These are phyloP conservation scores for Mycena chlorophos DNA, from an alignment of 768 basidiomycete genomes.

Conservation along the genomic window DNA sequence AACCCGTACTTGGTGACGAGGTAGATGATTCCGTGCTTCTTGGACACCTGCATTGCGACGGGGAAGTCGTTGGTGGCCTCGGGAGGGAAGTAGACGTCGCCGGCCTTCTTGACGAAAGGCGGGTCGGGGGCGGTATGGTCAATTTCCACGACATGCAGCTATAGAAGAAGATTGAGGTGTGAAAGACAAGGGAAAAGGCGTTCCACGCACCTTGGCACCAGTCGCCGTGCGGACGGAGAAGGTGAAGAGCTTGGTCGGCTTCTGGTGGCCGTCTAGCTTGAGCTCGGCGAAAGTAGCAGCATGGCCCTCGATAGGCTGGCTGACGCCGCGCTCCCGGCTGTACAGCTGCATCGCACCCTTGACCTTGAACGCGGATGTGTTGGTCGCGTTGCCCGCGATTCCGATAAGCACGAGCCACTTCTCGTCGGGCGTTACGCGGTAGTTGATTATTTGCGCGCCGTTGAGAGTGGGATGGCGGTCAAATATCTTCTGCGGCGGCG, in stretches of 20 bases:
- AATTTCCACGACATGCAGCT: constrained; percentile 99
- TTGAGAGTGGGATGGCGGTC: constrained; percentile 94
- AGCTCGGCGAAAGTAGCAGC: constrained; percentile 94
- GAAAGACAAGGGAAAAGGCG: background rate
- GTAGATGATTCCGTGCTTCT: constrained; percentile 95
- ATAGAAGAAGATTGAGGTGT: constrained; percentile 5
- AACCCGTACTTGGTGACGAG: constrained; percentile 99
- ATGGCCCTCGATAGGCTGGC: constrained; percentile 98
- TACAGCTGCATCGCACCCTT: constrained; percentile 99
- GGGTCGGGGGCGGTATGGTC: constrained; percentile 93
- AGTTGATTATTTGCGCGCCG: constrained; percentile 98
- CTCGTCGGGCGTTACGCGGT: constrained; percentile 87
- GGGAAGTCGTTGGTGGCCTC: constrained; percentile 99
- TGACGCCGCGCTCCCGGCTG: constrained; percentile 87
- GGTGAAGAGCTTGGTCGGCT: constrained; percentile 86
- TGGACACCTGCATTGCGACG: constrained; percentile 98
- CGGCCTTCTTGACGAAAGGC: constrained; percentile 93
- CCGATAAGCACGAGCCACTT: constrained; percentile 98
- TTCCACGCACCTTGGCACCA: constrained; percentile 94
- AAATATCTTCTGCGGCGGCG: constrained; percentile 88
- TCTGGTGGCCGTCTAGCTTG: constrained; percentile 85
- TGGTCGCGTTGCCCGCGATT: constrained; percentile 87
- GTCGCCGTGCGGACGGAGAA: constrained; percentile 96
- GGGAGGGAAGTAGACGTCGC: constrained; percentile 98
- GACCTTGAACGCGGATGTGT: constrained; percentile 96